Base-by-base conservation (phyloP, 805 yeast genomes). In the Clavispora phyllophila region DNA sequence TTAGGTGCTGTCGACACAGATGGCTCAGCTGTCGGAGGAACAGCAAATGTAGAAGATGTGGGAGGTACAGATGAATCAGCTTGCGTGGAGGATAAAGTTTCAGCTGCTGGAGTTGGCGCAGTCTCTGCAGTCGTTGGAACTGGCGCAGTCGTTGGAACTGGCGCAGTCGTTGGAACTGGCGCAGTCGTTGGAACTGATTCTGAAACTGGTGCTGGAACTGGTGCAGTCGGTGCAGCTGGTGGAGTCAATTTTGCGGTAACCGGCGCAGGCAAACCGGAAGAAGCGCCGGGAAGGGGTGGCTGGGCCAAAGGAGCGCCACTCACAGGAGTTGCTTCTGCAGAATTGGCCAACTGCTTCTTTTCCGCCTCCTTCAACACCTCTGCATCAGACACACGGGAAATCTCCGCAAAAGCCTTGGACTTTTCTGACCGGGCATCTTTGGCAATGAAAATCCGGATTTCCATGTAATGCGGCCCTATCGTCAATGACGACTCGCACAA, bases 381-480 rank as follows among this genome's bases (percentile, higher is more conserved):
- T 9, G 27, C 28, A 23, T 37, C 40, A 6, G 40, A 27, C 6
- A 49, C 43, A 27, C 43, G 47, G 13, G 50, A 40, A n/a, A 49
- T 48, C 27, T 50, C 54, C 18, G 55, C 56, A 37, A 60, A 57
- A 48, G 49, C 67, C 41, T 68, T 70, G 26, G 68, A 59, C 50
- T 64, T 70, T 48, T 82, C 87, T 19, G 76, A 70, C 31, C 79
- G 76, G 31, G 87, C 95, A 54, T 89, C 96, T 54, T 87, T 86
- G 40, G 88, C 76, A n/a, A 88, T 82, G 62, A 86, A 93, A 25
- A 93, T 62, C 46, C 95, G 68, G 2, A 84, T 74, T 31, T 82
- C 87, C 63, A 87, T 87, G 0, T 68, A 62, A 62, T 91, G 99
- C 0, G 96, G 96, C 0, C 97, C 98, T 18, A 84, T 72, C 9